phyloP scores from a whole-genome alignment of 2,329 filamentous ascomycete species.

The Hymenoscyphus fructigenus region DNA sequence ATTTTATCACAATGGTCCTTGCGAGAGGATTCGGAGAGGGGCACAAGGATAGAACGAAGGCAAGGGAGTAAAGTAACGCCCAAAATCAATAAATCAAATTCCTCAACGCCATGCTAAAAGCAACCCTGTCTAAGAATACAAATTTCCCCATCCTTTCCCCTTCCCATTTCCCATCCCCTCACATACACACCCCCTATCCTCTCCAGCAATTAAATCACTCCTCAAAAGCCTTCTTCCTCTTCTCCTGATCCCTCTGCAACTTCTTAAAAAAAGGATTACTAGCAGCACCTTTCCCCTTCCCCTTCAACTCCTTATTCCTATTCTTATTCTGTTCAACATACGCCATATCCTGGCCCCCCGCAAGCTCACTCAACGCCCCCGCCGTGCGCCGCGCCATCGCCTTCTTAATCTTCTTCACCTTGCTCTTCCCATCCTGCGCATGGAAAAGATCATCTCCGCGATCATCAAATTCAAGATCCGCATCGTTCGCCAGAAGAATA shows the following conservation, averaged over 20 bases:
- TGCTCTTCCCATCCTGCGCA: constrained; percentile 40
- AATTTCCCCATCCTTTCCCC: background rate
- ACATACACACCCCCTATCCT: background rate
- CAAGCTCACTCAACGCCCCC: constrained; percentile 80
- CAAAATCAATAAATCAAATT: too few species aligned
- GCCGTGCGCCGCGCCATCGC: constrained; percentile 74
- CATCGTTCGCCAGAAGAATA: constrained; percentile 84
- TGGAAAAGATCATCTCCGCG: constrained; percentile 65
- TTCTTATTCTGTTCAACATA: constrained; percentile 82
- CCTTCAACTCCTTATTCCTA: constrained; percentile 65
- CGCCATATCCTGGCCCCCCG: constrained; percentile 96
- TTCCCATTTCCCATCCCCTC: background rate
- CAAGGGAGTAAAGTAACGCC: too few species aligned
- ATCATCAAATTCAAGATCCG: constrained; percentile 35
- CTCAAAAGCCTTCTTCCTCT: constrained; percentile 47
- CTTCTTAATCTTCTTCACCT: constrained; percentile 52
- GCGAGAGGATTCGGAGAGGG: too few species aligned
- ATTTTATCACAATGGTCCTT: too few species aligned
- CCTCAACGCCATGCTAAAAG: too few species aligned
- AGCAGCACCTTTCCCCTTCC: constrained; percentile 47
- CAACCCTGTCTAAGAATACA: too few species aligned
- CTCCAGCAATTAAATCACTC: background rate
- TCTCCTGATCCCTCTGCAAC: constrained; percentile 60
- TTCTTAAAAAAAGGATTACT: constrained; percentile 66
- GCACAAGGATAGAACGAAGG: too few species aligned